Evolutionary conservation across 805 yeast species (phyloP), one percentile per base, ranked within the genome.

Genomic region (Candida ficus): DNA sequence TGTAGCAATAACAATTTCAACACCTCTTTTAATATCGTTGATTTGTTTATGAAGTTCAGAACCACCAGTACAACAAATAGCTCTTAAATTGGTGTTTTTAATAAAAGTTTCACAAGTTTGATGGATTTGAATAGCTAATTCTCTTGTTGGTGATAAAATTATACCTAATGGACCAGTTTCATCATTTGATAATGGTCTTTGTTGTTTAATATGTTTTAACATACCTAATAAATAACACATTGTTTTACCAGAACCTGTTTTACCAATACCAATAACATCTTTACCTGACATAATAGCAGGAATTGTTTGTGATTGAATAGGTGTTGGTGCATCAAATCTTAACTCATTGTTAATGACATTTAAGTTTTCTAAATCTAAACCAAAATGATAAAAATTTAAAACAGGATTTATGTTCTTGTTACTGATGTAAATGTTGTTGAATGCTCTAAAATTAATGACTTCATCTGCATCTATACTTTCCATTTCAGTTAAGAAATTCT

Each of bases 191-290:
- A 77, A 45, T 0, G 76, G 76, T 3, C 75, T 63, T 53, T 88
- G 95, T 33, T 86, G 90, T 42, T 77, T 73, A 9, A 93, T 77
- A 46, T 91, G 98, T 38, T 96, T 70, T 38, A 91, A 67, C 63
- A 93, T 61, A 0, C 99, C 97, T 7, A 93, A 57, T 8, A 89
- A 66, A 62, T 86, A 93, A 1, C 96, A 84, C 50, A 91, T 70
- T 0, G 99, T 93, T 57, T 93, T 93, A 4, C 99, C 99, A 1
- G 96, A 86, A 0, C 99, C 99, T 0, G 99, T 93, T 48, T 89
- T 88, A 0, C 99, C 98, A 17, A 93, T 83, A 6, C 96, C 97
- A 35, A 93, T 83, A 7, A 91, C 76, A 63, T 93, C 98, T 35
- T 83, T 63, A 1, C 98, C 98, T 2, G 81, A 69, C 95, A 91